phyloP scores from a whole-genome alignment of 2,329 filamentous ascomycete species.

The Thelonectria rubi region DNA sequence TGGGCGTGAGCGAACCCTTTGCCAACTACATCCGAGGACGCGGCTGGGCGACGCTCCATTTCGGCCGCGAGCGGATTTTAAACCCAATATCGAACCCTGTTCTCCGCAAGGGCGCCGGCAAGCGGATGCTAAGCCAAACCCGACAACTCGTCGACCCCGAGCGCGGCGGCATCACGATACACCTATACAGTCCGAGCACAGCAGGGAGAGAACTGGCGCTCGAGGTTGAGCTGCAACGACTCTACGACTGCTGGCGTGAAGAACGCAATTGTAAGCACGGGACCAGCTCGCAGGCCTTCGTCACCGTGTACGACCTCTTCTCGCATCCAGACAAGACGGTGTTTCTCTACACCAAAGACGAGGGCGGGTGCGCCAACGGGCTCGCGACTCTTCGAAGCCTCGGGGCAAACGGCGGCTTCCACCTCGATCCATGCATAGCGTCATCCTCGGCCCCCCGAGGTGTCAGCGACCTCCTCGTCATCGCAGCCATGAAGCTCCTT shows the following conservation, averaged over 20 bases:
- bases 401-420: slow-evolving; percentile 33
- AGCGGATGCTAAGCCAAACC: slow-evolving; percentile 35
- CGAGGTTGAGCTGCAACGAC: slow-evolving; percentile 26
- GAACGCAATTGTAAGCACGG: slow-evolving; percentile 21
- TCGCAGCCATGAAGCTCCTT: slow-evolving; percentile 32
- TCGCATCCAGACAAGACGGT: slow-evolving; percentile 29
- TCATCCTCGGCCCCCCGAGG: slow-evolving; percentile 21
- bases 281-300: slow-evolving; percentile 30
- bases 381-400: slow-evolving; percentile 32
- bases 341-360: slow-evolving; percentile 28
- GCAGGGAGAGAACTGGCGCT: slow-evolving; percentile 24
- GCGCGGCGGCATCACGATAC: slow-evolving; percentile 25
- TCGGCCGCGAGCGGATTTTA: slow-evolving; percentile 32
- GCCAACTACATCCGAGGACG: slow-evolving; percentile 17
- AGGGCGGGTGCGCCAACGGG: slow-evolving; percentile 26
- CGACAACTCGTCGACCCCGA: slow-evolving; percentile 33
- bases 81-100: slow-evolving; percentile 32
- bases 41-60: slow-evolving; percentile 31
- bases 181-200: slow-evolving; percentile 17
- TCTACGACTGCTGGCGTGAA: slow-evolving; percentile 33
- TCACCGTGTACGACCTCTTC: slow-evolving; percentile 35
- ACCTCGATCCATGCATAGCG: slow-evolving; percentile 36
- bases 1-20: slow-evolving; percentile 32
- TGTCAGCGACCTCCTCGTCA: slow-evolving; percentile 32
- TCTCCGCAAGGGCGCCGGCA: slow-evolving; percentile 29